phyloP scores from a whole-genome alignment of 257 asterid genomes.

The Nicotiana tabacum region DNA sequence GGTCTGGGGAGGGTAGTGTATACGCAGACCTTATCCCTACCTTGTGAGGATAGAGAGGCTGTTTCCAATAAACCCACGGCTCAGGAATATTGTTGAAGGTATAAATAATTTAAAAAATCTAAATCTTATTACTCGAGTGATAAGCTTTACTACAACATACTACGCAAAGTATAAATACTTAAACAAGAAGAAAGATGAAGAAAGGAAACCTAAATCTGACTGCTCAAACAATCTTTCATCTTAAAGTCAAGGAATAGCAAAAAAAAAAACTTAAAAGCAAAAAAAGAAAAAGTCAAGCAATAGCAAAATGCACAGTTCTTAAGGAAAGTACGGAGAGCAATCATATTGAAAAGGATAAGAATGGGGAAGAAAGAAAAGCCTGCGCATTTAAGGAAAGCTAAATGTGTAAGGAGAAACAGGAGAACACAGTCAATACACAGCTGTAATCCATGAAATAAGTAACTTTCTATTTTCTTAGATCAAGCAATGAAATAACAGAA shows the following conservation, averaged over 20 bases:
- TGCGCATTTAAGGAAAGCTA: background rate
- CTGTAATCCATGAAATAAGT: background rate
- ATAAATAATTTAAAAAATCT: background rate
- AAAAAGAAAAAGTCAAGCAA: background rate
- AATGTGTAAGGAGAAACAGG: background rate
- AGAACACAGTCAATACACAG: background rate
- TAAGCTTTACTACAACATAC: background rate
- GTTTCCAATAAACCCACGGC: no score
- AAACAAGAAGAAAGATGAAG: background rate
- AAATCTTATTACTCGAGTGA: background rate
- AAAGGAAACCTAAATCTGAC: constrained; percentile 4
- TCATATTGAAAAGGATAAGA: background rate
- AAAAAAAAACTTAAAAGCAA: no score
- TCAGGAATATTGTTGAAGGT: background rate
- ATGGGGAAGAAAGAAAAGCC: background rate
- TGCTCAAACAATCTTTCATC: background rate
- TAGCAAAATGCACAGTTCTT: constrained; percentile 1
- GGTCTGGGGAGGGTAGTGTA: no score
- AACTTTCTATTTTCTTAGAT: background rate
- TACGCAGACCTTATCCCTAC: no score
- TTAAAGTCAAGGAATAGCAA: background rate
- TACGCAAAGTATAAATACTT: background rate
- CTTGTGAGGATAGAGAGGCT: no score
- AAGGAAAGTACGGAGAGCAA: background rate
- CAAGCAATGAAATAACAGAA: background rate